A percentile compares a stretch with the other conserved stretches of the same genome.
Evolutionary conservation across 352 stramenopile genomes (phyloP).

Genomic region (Globisporangium uncinulatum): DNA sequence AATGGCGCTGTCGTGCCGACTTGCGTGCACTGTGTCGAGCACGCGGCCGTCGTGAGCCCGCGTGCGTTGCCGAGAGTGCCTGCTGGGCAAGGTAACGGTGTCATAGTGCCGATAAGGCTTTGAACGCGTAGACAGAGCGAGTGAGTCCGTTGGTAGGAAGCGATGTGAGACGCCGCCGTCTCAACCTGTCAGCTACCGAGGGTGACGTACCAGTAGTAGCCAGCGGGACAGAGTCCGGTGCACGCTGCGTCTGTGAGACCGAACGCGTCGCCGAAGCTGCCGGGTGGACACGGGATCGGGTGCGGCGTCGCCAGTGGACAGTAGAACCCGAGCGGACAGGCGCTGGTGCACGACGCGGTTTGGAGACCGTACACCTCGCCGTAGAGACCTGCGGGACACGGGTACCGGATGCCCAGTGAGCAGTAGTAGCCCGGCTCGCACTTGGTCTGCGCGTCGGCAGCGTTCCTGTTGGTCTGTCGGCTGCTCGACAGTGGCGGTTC

Average conservation of each 20-base stretch:
- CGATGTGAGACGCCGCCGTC: neutral
- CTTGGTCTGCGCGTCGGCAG: conserved; percentile 6
- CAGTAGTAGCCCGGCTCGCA: conserved; percentile 73
- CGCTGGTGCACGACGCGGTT: conserved; percentile 26
- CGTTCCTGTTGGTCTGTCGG: neutral
- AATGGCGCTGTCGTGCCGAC: conserved; percentile 6
- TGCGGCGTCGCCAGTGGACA: conserved; percentile 41
- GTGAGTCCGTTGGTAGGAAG: neutral
- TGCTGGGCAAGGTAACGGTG: conserved; percentile 33
- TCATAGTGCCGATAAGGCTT: conserved; percentile 20
- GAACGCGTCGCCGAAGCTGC: conserved; percentile 30
- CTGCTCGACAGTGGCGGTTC: neutral
- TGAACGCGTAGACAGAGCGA: conserved; percentile 14
- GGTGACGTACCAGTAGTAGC: conserved; percentile 43
- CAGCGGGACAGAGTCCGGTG: conserved; percentile 41
- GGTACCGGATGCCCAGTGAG: conserved; percentile 41
- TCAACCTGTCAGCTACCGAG: neutral
- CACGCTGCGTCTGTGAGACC: conserved; percentile 34
- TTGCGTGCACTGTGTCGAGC: conserved; percentile 35
- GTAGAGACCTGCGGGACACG: conserved; percentile 45
- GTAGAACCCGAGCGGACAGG: conserved; percentile 48
- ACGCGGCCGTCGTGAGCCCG: conserved; percentile 40
- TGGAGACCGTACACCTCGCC: conserved; percentile 29
- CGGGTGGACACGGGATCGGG: conserved; percentile 41
- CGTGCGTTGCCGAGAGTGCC: conserved; percentile 30